These are phyloP conservation scores for Aureobasidium sp. DNA, from an alignment of 2,329 filamentous ascomycete genomes.

Conservation along the genomic window DNA sequence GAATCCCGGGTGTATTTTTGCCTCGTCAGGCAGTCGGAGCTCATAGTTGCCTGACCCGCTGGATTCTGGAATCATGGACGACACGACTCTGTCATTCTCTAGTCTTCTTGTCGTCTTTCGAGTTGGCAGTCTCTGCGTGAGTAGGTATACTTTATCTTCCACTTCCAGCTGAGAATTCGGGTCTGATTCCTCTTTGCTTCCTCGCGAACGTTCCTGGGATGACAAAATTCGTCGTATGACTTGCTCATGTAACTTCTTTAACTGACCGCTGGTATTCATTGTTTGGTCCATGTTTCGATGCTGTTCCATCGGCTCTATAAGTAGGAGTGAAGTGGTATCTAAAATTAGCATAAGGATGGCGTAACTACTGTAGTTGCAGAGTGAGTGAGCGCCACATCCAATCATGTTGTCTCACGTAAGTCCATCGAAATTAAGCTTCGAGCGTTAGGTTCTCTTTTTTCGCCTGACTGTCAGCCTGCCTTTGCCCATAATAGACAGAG, in stretches of 20 bases:
- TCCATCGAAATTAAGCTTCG: slow-evolving; percentile 29
- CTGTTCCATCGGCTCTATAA: slow-evolving; percentile 3
- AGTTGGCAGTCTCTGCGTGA: slow-evolving; percentile 22
- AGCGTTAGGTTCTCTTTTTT: slow-evolving; percentile 31
- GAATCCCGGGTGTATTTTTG: background rate
- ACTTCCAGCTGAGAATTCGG: slow-evolving; percentile 22
- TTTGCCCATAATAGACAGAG: too few species aligned
- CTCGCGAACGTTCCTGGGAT: background rate
- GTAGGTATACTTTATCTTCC: slow-evolving; percentile 26
- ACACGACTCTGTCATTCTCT: slow-evolving; percentile 24
- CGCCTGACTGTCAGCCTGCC: slow-evolving; percentile 31
- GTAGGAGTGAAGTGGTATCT: slow-evolving; percentile 17
- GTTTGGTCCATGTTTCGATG: slow-evolving; percentile 9
- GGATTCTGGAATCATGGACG: slow-evolving; percentile 21
- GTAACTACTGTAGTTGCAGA: slow-evolving; percentile 24
- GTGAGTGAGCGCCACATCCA: slow-evolving; percentile 27
- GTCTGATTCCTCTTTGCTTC: background rate
- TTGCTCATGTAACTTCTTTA: slow-evolving; percentile 13
- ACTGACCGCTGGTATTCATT: background rate
- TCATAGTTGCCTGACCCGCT: slow-evolving; percentile 4
- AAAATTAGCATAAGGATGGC: slow-evolving; percentile 29
- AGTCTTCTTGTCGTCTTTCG: slow-evolving; percentile 23
- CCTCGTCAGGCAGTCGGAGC: slow-evolving; percentile 1
- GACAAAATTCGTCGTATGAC: background rate
- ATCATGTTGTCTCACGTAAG: slow-evolving; percentile 27